These are phyloP conservation scores for Ceratobasidium sp. DNA, from an alignment of 1,284 basidiomycete species.

Conservation along the genomic window DNA sequence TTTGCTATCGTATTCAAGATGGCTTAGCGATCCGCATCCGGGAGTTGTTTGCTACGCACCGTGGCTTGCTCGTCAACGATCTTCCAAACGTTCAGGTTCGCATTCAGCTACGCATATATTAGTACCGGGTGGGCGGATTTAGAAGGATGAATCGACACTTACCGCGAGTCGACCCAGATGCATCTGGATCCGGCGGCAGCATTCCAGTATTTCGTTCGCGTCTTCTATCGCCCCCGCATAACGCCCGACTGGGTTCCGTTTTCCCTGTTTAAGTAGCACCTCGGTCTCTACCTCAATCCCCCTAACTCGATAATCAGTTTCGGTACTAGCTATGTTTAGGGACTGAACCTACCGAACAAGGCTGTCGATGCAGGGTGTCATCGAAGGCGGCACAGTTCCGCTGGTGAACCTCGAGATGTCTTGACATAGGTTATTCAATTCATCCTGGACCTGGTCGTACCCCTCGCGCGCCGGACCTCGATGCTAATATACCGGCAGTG, in stretches of 20 bases:
- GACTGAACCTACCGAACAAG: background rate
- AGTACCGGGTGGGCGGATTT: too few species aligned
- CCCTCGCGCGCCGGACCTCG: background rate
- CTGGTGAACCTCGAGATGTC: background rate
- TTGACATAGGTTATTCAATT: background rate
- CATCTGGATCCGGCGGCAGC: slow-evolving; percentile 3
- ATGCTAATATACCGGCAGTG: background rate
- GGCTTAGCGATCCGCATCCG: background rate
- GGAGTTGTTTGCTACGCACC: background rate
- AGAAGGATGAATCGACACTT: background rate
- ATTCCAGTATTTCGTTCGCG: background rate
- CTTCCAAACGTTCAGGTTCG: background rate
- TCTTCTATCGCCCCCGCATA: background rate
- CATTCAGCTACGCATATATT: slow-evolving; percentile 22
- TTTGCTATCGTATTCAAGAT: too few species aligned
- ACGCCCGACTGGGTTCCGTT: background rate
- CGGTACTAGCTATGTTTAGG: background rate
- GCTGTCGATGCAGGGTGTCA: background rate
- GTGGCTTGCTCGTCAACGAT: slow-evolving; percentile 16
- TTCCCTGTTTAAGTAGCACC: background rate
- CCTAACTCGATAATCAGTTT: background rate
- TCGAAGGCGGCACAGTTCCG: background rate
- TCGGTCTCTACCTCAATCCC: background rate
- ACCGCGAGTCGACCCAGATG: slow-evolving; percentile 12
- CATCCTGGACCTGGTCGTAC: background rate